Evolutionary conservation across 148 eudicot species (phyloP).

Genomic region (Mesembryanthemum crystallinum): DNA sequence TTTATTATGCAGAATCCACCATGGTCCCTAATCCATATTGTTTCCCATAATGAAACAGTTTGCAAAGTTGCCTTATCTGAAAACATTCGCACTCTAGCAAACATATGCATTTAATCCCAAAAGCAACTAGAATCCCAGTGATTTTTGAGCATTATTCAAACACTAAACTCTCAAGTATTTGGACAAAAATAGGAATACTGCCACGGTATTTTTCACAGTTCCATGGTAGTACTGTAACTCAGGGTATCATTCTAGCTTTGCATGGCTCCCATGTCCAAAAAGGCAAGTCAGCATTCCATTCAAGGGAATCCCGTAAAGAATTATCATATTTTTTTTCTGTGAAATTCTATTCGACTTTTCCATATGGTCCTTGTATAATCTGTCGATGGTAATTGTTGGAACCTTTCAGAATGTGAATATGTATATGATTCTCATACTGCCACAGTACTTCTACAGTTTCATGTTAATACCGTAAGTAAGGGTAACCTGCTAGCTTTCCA

Average conservation of each 20-base stretch:
- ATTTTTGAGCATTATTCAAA: neutral
- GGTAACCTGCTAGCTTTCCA: no score
- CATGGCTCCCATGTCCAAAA: neutral
- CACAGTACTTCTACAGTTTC: no score
- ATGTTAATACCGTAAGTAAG: no score
- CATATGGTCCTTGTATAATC: no score
- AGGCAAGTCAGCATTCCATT: neutral
- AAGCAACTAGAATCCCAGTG: no score
- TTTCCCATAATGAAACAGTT: neutral
- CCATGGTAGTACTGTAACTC: neutral
- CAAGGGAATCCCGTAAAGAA: neutral
- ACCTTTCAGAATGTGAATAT: no score
- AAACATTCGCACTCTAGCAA: neutral
- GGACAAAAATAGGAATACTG: neutral
- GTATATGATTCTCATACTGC: no score
- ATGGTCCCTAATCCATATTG: neutral
- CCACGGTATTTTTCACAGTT: neutral
- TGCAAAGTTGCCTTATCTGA: neutral
- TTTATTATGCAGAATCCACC: neutral
- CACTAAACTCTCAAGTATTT: neutral
- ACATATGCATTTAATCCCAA: neutral
- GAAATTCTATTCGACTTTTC: no score
- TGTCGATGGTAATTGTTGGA: no score
- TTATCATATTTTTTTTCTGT: no score
- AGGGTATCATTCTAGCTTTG: neutral